Evolutionary conservation across 2,329 filamentous ascomycete species (phyloP).

Genomic region (Epichloe festucae): DNA sequence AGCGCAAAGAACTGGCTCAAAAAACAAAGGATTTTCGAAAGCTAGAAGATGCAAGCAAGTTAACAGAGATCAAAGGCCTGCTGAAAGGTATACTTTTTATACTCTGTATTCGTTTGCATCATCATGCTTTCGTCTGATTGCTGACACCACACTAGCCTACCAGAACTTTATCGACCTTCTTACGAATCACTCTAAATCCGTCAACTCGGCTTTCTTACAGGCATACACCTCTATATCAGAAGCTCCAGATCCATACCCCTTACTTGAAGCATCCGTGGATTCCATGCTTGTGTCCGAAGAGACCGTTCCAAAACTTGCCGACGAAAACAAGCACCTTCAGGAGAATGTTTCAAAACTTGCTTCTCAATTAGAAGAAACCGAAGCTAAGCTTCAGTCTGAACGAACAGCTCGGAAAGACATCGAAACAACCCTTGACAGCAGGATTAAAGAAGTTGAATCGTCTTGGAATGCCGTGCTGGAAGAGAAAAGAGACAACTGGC

Average conservation of each 20-base stretch:
- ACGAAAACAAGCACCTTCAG: slow-evolving; percentile 82
- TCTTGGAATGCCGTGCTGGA: slow-evolving; percentile 83
- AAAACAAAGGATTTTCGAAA: slow-evolving; percentile 98
- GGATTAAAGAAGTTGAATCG: slow-evolving; percentile 77
- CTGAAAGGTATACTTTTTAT: slow-evolving; percentile 54
- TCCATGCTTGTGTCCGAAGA: slow-evolving; percentile 87
- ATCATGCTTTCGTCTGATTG: background rate
- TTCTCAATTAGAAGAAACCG: slow-evolving; percentile 68
- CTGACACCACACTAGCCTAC: slow-evolving; percentile 52
- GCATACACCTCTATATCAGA: slow-evolving; percentile 89
- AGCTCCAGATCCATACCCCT: slow-evolving; percentile 88
- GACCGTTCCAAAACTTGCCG: slow-evolving; percentile 75
- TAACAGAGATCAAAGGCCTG: slow-evolving; percentile 77
- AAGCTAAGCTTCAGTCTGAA: slow-evolving; percentile 69
- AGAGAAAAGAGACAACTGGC: slow-evolving; percentile 95
- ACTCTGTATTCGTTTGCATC: background rate
- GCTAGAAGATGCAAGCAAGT: slow-evolving; percentile 75
- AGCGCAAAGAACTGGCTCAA: slow-evolving; percentile 93
- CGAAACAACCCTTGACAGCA: slow-evolving; percentile 63
- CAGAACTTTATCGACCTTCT: slow-evolving; percentile 95
- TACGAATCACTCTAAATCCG: slow-evolving; percentile 88
- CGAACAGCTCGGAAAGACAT: slow-evolving; percentile 57
- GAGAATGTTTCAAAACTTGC: slow-evolving; percentile 63
- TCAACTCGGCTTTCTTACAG: slow-evolving; percentile 85
- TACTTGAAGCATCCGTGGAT: slow-evolving; percentile 93